phyloP scores from a whole-genome alignment of 345 rosid species.

The Geranium rotundifolium region DNA sequence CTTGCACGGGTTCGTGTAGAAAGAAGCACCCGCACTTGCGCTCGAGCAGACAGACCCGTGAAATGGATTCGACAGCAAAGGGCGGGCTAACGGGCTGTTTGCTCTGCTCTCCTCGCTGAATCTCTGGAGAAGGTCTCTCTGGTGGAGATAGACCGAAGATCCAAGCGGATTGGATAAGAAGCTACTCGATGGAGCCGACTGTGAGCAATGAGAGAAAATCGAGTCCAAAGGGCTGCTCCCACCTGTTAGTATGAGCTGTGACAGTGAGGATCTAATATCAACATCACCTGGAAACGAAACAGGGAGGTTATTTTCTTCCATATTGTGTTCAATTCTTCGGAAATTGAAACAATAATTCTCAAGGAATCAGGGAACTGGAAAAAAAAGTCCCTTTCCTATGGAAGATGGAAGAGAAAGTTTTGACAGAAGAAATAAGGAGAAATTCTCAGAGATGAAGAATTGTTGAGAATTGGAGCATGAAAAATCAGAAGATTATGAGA shows the following conservation, averaged over 20 bases:
- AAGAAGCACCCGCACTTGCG: background rate
- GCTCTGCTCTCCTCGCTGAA: slow-evolving; percentile 41
- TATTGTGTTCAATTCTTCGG: background rate
- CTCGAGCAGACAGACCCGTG: slow-evolving; percentile 21
- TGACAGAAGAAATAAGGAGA: background rate
- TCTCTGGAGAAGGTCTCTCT: slow-evolving; percentile 64
- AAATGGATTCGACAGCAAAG: slow-evolving; percentile 11
- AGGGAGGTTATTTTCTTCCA: slow-evolving; percentile 29
- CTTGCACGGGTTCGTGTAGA: slow-evolving; percentile 24
- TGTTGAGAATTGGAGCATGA: background rate
- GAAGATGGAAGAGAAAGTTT: background rate
- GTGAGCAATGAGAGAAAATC: slow-evolving; percentile 54
- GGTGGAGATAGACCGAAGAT: slow-evolving; percentile 77
- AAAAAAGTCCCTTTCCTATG: background rate
- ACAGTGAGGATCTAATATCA: slow-evolving; percentile 49
- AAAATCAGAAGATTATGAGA: background rate
- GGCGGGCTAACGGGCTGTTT: slow-evolving; percentile 1
- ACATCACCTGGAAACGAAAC: slow-evolving; percentile 10
- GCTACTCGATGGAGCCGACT: slow-evolving; percentile 10
- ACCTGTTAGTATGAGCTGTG: slow-evolving; percentile 62
- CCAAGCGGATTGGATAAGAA: slow-evolving; percentile 36
- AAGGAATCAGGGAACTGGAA: background rate
- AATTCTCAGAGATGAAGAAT: background rate
- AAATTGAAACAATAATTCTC: background rate
- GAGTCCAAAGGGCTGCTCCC: slow-evolving; percentile 78